Conservation (phyloP, 805 yeast species). For the Millerozyma acaciae region DNA sequence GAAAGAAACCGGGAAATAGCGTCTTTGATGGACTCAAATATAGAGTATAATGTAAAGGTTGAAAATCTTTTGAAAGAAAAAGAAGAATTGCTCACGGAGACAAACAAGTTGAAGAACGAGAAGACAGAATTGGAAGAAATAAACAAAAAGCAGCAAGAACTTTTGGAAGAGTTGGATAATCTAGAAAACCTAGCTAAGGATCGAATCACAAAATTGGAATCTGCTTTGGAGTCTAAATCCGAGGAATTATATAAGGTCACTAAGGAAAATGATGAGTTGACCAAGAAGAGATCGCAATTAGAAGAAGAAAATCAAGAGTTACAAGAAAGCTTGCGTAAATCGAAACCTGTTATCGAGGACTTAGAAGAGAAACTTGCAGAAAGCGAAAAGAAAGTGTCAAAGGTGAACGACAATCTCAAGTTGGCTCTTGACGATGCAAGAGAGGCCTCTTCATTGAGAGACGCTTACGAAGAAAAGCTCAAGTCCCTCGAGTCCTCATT, state of each 20-base stretch:
- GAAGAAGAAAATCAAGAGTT: conserved; percentile 7
- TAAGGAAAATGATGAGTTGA: conserved; percentile 9
- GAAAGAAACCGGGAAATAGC: conserved; percentile 7
- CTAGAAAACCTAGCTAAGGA: conserved; percentile 20
- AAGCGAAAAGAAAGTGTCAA: background rate
- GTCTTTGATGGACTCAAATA: conserved; percentile 9
- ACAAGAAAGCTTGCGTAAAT: conserved; percentile 8
- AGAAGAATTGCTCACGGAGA: conserved; percentile 10
- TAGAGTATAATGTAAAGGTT: conserved; percentile 11
- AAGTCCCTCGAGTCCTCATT: conserved; percentile 7
- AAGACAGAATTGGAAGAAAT: conserved; percentile 16
- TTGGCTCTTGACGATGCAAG: conserved; percentile 1
- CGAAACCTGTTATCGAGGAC: conserved; percentile 10
- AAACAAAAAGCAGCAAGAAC: conserved; percentile 17
- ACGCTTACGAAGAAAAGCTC: conserved; percentile 8
- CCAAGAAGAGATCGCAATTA: conserved; percentile 11
- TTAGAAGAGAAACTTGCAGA: conserved; percentile 9
- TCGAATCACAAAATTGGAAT: conserved; percentile 16
- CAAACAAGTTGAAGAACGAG: conserved; percentile 4
- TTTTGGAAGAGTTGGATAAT: conserved; percentile 21
- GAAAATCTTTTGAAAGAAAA: conserved; percentile 17
- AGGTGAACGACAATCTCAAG: conserved; percentile 1
- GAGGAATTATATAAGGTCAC: conserved; percentile 9
- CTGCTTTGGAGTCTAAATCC: conserved; percentile 5
- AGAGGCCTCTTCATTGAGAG: conserved; percentile 2